Evolutionary conservation across 2,329 filamentous ascomycete species (phyloP).

Genomic region (Curvularia sp.): DNA sequence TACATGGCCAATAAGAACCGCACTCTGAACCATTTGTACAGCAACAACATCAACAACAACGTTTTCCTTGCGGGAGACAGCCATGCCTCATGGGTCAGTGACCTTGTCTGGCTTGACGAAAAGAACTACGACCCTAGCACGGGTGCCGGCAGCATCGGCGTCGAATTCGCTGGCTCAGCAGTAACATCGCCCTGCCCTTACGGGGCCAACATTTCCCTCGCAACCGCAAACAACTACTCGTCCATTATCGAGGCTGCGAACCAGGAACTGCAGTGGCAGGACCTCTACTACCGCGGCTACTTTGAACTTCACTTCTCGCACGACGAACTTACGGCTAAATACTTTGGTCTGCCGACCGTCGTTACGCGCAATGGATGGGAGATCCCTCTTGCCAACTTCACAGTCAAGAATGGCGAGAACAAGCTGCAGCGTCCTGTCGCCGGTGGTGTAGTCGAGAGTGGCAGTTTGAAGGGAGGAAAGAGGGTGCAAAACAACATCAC

Average conservation of each 20-base stretch:
- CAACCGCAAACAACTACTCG: constrained; percentile 56
- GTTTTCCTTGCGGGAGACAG: constrained; percentile 75
- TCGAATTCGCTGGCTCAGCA: constrained; percentile 68
- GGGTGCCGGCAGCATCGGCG: constrained; percentile 54
- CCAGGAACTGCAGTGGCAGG: constrained; percentile 73
- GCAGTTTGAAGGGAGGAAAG: constrained; percentile 60
- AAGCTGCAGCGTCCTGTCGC: constrained; percentile 60
- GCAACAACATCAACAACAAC: constrained; percentile 74
- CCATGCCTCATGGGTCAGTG: constrained; percentile 66
- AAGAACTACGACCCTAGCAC: constrained; percentile 50
- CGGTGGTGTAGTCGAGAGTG: constrained; percentile 61
- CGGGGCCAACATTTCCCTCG: constrained; percentile 66
- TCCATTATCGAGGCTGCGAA: constrained; percentile 56
- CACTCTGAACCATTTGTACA: constrained; percentile 70
- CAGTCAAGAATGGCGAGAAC: constrained; percentile 68
- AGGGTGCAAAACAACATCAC: constrained; percentile 45
- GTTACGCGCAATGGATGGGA: constrained; percentile 67
- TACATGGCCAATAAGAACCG: constrained; percentile 75
- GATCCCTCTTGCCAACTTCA: constrained; percentile 73
- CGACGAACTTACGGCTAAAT: constrained; percentile 66
- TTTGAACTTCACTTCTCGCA: constrained; percentile 65
- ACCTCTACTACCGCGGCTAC: constrained; percentile 76
- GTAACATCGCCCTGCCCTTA: constrained; percentile 66
- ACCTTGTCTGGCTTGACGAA: constrained; percentile 56
- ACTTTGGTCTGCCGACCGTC: constrained; percentile 69